A percentile compares a stretch with the other conserved stretches of the same genome.
Evolutionary conservation across 306 rosid genomes (phyloP).

Genomic region (Ormosia semicastrata): DNA sequence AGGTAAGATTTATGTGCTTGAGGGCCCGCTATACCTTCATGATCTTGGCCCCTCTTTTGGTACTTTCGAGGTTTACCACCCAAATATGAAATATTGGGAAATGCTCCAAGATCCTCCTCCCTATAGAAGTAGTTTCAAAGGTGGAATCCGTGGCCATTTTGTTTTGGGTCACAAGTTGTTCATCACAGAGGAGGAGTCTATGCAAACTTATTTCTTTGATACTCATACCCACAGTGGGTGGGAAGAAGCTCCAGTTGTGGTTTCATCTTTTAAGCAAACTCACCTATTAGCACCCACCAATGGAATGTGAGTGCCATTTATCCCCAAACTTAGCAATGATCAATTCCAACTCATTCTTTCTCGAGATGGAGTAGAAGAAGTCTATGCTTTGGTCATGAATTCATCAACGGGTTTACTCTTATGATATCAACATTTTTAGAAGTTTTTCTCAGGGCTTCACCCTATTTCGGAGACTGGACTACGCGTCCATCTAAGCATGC

Average conservation of each 20-base stretch:
- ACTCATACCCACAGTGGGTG: neutral
- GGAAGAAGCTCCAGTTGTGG: neutral
- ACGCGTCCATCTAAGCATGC: neutral
- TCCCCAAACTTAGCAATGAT: neutral
- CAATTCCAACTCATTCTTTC: neutral
- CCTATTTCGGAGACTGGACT: neutral
- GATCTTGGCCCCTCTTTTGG: neutral
- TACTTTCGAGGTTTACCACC: neutral
- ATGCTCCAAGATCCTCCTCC: neutral
- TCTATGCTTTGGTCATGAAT: neutral
- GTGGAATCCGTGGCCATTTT: neutral
- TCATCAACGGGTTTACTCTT: neutral
- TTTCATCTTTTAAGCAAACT: neutral
- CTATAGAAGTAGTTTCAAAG: neutral
- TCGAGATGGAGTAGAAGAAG: neutral
- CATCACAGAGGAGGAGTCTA: no score
- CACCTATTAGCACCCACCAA: neutral
- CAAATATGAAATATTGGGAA: neutral
- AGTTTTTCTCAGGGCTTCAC: neutral
- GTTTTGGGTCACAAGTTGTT: slow-evolving; percentile 8
- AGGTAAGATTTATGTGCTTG: neutral
- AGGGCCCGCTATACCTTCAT: neutral
- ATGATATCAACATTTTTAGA: neutral
- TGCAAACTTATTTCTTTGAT: neutral
- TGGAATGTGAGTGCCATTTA: slow-evolving; percentile 5